These are phyloP conservation scores for Kuraishia molischiana DNA, from an alignment of 805 yeast genomes.

Conservation along the genomic window DNA sequence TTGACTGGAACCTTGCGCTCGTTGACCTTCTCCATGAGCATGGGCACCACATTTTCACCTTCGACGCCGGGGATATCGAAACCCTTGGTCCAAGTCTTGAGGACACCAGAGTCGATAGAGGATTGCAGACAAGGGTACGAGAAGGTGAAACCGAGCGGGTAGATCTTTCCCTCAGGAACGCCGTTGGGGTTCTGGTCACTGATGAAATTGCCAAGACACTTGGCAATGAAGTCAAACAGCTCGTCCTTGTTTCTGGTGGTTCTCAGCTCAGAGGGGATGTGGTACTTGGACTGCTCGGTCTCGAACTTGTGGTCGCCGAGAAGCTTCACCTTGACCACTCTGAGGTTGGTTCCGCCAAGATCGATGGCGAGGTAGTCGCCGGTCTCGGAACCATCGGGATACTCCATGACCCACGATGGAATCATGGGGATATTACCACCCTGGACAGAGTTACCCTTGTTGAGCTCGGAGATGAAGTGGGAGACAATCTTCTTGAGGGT, in stretches of 20 bases:
- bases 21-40: slow-evolving; percentile 71
- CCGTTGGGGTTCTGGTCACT: slow-evolving; percentile 64
- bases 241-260: slow-evolving; percentile 66
- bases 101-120: slow-evolving; percentile 75
- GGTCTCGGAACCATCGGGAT: slow-evolving; percentile 47
- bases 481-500: slow-evolving; percentile 33
- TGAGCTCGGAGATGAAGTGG: slow-evolving; percentile 41
- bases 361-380: slow-evolving; percentile 54
- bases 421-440: slow-evolving; percentile 60
- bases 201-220: slow-evolving; percentile 66
- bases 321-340: slow-evolving; percentile 38
- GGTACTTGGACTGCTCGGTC: slow-evolving; percentile 80
- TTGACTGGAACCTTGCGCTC: slow-evolving; percentile 67
- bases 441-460: slow-evolving; percentile 37
- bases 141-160: slow-evolving; percentile 93
- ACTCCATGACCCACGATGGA: slow-evolving; percentile 50
- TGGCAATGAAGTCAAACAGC: slow-evolving; percentile 85
- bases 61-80: slow-evolving; percentile 93
- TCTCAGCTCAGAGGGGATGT: slow-evolving; percentile 71
- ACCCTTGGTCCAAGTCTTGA: slow-evolving; percentile 98
- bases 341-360: slow-evolving; percentile 53
- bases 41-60: slow-evolving; percentile 89
- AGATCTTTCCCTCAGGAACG: slow-evolving; percentile 34
- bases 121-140: slow-evolving; percentile 84
- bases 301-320: slow-evolving; percentile 81